Base-by-base conservation (phyloP, 331 rosid genomes). In the Stylosanthes scabra region DNA sequence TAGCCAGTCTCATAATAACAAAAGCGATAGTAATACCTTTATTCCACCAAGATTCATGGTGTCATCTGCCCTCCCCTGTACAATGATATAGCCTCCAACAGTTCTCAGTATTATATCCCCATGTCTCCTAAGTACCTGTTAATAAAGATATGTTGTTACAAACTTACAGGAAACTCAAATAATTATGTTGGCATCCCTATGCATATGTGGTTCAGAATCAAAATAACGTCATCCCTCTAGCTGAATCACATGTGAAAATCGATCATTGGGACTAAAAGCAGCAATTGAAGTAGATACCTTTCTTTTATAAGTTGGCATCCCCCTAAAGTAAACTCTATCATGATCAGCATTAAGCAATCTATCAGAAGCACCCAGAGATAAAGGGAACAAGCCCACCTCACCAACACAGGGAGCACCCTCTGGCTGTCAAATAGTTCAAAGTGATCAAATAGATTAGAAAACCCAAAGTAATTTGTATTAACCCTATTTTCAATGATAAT, bases 11-110 rank as follows among this genome's bases (percentile, higher is more conserved):
- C 66, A 44, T 62, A 77, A 34, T 55, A 29, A 46, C 27, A 57
- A 49, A 31, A 62, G 66, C 56, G 45, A 70, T 34, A 9, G 25
- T 57, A 49, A 59, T 77, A 90, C 97, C 96, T 91, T 93, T 72
- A 93, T 93, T 70, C 98, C 98, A 51, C 98, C 97, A 44, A 90
- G 93, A 80, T 88, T 93, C 98, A 93, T 93, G 47, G 98, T 93
- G 80, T 90, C 98, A 72, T 93, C 96, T 20, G 96, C 95, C 83
- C 98, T 85, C 15, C 98, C 98, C 59, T 90, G 96, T 25, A 90
- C 93, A 20, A 78, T 52, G 28, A 79, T 74, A 75, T 79, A 91
- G 64, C 99, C 95, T 59, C 94, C 95, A 58, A 75, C 86, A 2
- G 84, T 86, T 87, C 95, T 84, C 77, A 71, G 88, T 67, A 94